phyloP scores from a whole-genome alignment of 2,329 filamentous ascomycete species.

The Cladosporium sp. region DNA sequence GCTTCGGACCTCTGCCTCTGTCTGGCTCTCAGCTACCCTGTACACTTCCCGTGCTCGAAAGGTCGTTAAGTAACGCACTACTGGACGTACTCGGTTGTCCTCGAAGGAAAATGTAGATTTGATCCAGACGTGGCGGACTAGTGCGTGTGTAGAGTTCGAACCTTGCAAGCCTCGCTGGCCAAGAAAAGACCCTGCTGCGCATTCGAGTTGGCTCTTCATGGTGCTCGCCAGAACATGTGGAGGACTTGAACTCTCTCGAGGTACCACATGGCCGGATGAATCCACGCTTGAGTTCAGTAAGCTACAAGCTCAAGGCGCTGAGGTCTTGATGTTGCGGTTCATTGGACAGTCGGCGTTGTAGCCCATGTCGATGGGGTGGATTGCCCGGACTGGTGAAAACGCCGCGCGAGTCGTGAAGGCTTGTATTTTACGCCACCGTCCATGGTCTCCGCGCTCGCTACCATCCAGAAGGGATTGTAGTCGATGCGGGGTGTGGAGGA shows the following conservation, averaged over 20 bases:
- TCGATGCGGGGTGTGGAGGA: slow-evolving; percentile 19
- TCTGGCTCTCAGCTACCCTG: background rate
- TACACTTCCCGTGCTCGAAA: background rate
- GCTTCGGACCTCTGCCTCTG: slow-evolving; percentile 2
- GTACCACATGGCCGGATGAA: background rate
- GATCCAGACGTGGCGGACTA: background rate
- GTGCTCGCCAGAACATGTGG: slow-evolving; percentile 1
- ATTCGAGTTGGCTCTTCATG: background rate
- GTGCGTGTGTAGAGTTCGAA: background rate
- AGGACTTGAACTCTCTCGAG: slow-evolving; percentile 1
- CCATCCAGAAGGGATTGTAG: background rate
- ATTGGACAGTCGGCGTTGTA: background rate
- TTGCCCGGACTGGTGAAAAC: slow-evolving; percentile 1
- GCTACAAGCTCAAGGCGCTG: slow-evolving; percentile 3
- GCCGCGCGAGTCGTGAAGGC: background rate
- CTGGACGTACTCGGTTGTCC: background rate
- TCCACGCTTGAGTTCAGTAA: slow-evolving; percentile 1
- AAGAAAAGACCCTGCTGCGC: background rate
- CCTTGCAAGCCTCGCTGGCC: background rate
- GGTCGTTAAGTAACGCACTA: background rate
- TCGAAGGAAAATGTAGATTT: background rate
- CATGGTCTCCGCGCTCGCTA: slow-evolving; percentile 4
- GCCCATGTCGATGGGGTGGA: background rate
- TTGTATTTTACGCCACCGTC: background rate
- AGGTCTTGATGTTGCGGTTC: background rate